phyloP scores from a whole-genome alignment of 1,284 basidiomycete species.

The Exobasidium rhododendri region DNA sequence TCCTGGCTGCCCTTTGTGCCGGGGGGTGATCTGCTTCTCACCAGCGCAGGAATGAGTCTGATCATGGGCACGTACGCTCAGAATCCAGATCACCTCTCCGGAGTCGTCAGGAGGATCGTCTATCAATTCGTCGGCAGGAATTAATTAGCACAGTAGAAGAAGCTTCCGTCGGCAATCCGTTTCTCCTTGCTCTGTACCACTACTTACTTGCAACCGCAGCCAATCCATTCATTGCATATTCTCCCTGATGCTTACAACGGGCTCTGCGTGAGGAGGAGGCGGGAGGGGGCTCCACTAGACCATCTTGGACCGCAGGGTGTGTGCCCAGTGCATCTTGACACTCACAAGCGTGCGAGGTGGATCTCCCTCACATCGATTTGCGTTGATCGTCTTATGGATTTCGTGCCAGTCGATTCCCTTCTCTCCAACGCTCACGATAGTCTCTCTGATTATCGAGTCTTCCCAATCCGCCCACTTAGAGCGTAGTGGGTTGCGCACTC shows the following conservation, averaged over 20 bases:
- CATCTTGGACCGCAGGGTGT: no score
- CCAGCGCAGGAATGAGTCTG: slow-evolving; percentile 75
- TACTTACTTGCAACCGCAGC: no score
- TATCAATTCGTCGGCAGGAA: slow-evolving; percentile 63
- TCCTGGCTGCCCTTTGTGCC: slow-evolving; percentile 69
- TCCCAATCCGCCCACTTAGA: not conserved
- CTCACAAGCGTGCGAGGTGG: not conserved
- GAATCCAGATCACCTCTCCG: slow-evolving; percentile 81
- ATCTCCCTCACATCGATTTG: not conserved
- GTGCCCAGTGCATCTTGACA: not conserved
- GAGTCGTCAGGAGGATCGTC: slow-evolving; percentile 77
- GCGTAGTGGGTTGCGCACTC: no score
- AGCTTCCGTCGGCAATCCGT: no score
- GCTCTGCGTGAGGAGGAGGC: no score
- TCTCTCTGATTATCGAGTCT: not conserved
- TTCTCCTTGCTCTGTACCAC: no score
- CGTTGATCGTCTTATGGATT: not conserved
- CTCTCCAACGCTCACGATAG: not conserved
- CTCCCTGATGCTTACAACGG: no score
- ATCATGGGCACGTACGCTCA: slow-evolving; percentile 82
- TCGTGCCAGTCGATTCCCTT: not conserved
- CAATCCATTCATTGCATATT: no score
- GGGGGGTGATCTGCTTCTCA: slow-evolving; percentile 68
- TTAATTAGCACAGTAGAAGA: no score
- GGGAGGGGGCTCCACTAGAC: no score